Evolutionary conservation across 2,329 filamentous ascomycete species (phyloP), one percentile per base, ranked within the genome.

Genomic region (Ascosphaera pollenicola): DNA sequence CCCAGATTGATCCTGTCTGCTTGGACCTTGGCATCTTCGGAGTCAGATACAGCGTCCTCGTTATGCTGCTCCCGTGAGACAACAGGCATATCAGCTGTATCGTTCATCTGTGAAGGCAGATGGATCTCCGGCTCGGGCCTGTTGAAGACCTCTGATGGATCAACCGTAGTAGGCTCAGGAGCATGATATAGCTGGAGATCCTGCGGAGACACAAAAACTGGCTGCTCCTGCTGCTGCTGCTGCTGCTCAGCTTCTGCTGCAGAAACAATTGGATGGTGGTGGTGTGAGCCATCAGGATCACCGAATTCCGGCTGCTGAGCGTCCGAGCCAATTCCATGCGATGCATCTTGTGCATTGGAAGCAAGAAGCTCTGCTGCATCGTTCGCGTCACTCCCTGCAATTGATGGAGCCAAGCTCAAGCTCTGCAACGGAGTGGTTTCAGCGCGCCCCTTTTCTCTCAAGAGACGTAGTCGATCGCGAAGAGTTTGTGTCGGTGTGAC

Each of bases 381-480:
- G 43, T 54, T 60, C 13, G 58, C 57, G 5, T 47, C 46, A 16
- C 49, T 47, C 17, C 43, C 48, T 41, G 56, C 53, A 1, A 54
- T 51, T 2, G 51, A 39, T 24, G 52, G 40, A 8, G 46, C 41
- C 18, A 52, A 47, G 36, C 48, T 49, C n/a, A 42, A 42, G 34
- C 40, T 45, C 38, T 48, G 48, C 17, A 45, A 39, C 17, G 47
- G 37, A 7, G 41, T 44, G n/a, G 39, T 38, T 37, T 45, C 49
- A 18, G 50, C 49, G n/a, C 44, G 45, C 24, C 54, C 41, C 28
- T 49, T 46, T 16, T 49, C 52, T 42, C 54, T 49, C 10, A 49
- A 44, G 39, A 51, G 55, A 36, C 39, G 46, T 36, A 57, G 44
- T 37, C 52, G 56, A 40, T 57, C 55, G 15, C 46, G 43, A 4